These are phyloP conservation scores for Zarea fungicola DNA, from an alignment of 2,329 filamentous ascomycete species.

Conservation along the genomic window DNA sequence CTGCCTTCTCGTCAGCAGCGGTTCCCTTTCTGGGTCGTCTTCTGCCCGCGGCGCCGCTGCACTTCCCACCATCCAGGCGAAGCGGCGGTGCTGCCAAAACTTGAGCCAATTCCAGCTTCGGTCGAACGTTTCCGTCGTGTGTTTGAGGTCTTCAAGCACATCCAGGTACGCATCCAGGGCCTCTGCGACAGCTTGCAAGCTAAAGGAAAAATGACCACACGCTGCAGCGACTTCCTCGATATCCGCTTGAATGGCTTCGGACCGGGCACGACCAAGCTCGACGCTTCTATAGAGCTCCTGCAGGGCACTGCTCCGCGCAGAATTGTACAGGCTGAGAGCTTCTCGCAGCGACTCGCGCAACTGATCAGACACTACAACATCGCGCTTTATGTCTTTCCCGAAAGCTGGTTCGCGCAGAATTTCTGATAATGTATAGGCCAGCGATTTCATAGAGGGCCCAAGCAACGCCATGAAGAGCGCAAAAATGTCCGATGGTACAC, in stretches of 20 bases:
- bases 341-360: conserved; percentile 76
- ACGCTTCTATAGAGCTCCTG: conserved; percentile 75
- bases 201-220: conserved; percentile 94
- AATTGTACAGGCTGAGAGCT: conserved; percentile 73
- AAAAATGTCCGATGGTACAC: conserved; percentile 77
- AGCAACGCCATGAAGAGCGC: conserved; percentile 82
- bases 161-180: conserved; percentile 80
- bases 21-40: conserved; percentile 39
- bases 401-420: conserved; percentile 87
- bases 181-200: conserved; percentile 82
- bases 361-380: conserved; percentile 71
- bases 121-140: conserved; percentile 55
- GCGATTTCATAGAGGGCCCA: conserved; percentile 90
- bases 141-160: conserved; percentile 79
- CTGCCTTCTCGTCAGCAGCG: conserved; percentile 35
- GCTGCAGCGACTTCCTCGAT: conserved; percentile 97
- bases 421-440: conserved; percentile 86
- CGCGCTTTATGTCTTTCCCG: conserved; percentile 58
- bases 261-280: conserved; percentile 62
- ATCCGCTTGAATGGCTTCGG: conserved; percentile 77
- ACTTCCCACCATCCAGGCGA: conserved; percentile 17
- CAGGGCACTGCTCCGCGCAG: conserved; percentile 70
- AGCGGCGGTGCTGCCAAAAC: conserved; percentile 61
- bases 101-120: conserved; percentile 80
- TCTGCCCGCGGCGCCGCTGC: too few relatives aligned